phyloP scores from a whole-genome alignment of 805 yeast species.

The Trichomonascus vanleenenianus region DNA sequence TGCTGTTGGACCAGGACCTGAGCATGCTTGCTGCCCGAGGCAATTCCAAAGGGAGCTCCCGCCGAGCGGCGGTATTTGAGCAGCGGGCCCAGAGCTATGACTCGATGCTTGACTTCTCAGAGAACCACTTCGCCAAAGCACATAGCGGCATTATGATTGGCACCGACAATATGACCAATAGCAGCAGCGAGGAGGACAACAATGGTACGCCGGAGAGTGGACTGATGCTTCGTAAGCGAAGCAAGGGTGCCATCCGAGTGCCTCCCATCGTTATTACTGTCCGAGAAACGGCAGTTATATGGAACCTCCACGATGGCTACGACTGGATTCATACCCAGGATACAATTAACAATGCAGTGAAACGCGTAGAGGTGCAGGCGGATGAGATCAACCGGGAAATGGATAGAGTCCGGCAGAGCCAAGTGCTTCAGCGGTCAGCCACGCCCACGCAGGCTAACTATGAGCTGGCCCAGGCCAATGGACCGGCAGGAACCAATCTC shows the following conservation, averaged over 20 bases:
- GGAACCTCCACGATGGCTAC: constrained; percentile 74
- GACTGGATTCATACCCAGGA: constrained; percentile 80
- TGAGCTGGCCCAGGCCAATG: constrained; percentile 4
- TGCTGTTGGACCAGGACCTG: constrained; percentile 27
- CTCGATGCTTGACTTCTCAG: constrained; percentile 12
- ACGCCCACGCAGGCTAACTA: not conserved
- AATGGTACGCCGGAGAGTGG: not conserved
- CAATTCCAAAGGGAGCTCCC: not conserved
- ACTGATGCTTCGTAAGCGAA: not conserved
- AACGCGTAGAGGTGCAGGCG: constrained; percentile 48
- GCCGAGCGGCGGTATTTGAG: constrained; percentile 12
- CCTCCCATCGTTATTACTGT: not conserved
- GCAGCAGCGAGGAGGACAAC: not conserved
- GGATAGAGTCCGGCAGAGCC: constrained; percentile 1
- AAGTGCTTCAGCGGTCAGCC: not conserved
- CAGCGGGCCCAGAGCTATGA: constrained; percentile 16
- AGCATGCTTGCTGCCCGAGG: constrained; percentile 21
- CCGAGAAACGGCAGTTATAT: constrained; percentile 13
- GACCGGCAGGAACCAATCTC: constrained; percentile 8
- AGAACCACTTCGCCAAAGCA: constrained; percentile 21
- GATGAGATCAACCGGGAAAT: constrained; percentile 24
- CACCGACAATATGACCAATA: not conserved
- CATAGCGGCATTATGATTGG: not conserved
- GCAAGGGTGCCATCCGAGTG: too few species aligned
- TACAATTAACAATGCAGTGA: constrained; percentile 57